Conservation (phyloP, 176 grass and related monocot species). For the Rhynchospora breviuscula region DNA sequence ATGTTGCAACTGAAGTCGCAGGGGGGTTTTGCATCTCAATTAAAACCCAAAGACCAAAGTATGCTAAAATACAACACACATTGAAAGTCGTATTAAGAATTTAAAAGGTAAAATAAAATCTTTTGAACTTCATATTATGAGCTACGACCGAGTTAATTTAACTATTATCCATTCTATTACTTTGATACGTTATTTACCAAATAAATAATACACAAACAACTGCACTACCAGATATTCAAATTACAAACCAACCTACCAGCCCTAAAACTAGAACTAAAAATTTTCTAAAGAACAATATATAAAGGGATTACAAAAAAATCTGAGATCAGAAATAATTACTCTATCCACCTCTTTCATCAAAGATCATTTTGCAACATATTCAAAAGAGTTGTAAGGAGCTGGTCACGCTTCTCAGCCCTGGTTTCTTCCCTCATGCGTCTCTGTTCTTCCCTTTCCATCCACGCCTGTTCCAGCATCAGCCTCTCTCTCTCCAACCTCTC, state of each 20-base stretch:
- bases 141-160: neutral
- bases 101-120: neutral
- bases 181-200: conserved; percentile 20
- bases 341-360: conserved; percentile 15
- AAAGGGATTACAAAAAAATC: conserved; percentile 4
- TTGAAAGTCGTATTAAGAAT: neutral
- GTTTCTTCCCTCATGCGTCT: conserved; percentile 70
- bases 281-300: neutral
- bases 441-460: conserved; percentile 81
- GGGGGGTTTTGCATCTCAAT: too few relatives aligned
- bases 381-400: conserved; percentile 47
- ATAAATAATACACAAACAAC: conserved; percentile 10
- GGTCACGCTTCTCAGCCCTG: conserved; percentile 60
- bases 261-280: conserved; percentile 8
- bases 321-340: conserved; percentile 8
- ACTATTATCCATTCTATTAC: conserved; percentile 12
- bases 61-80: too few relatives aligned
- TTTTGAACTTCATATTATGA: neutral
- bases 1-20: neutral
- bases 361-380: conserved; percentile 63
- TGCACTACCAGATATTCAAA: neutral
- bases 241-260: neutral
- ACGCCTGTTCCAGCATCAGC: conserved; percentile 63
- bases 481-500: conserved; percentile 74
- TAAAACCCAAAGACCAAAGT: too few relatives aligned